Percentiles rank a stretch among this genome's conserved stretches.
phyloP scores from a whole-genome alignment of 371 early-diverging fungal species.

The Mucor piriformis region DNA sequence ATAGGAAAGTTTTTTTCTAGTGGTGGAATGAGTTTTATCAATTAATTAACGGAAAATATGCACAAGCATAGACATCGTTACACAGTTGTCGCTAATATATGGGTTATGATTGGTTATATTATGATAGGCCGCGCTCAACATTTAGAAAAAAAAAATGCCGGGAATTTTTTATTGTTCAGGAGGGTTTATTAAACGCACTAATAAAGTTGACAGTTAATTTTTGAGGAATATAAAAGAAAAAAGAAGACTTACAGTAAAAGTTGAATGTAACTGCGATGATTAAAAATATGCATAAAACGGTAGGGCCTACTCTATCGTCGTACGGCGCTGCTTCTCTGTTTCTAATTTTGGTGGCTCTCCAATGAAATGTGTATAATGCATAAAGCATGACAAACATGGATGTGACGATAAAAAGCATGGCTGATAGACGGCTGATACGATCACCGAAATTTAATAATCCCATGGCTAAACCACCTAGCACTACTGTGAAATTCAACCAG shows the following conservation, averaged over 20 bases:
- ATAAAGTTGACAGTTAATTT: too few relatives aligned
- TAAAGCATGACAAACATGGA: slow-evolving; percentile 74
- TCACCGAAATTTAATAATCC: slow-evolving; percentile 74
- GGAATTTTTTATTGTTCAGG: too few relatives aligned
- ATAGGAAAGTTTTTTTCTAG: too few relatives aligned
- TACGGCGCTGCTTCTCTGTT: slow-evolving; percentile 59
- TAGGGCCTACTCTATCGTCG: slow-evolving; percentile 66
- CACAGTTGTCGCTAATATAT: too few relatives aligned
- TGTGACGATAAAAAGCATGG: slow-evolving; percentile 65
- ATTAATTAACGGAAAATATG: too few relatives aligned
- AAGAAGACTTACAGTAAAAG: slow-evolving; percentile 70
- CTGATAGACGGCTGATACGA: slow-evolving; percentile 54
- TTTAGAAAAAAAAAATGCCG: too few relatives aligned
- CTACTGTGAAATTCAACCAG: slow-evolving; percentile 64
- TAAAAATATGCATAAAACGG: slow-evolving; percentile 73
- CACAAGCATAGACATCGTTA: too few relatives aligned
- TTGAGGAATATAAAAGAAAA: neutral
- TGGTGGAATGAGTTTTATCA: too few relatives aligned
- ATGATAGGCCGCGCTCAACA: too few relatives aligned
- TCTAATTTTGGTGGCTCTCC: slow-evolving; percentile 75
- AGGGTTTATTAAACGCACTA: too few relatives aligned
- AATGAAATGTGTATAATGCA: slow-evolving; percentile 81
- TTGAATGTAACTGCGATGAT: slow-evolving; percentile 76
- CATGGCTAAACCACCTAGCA: slow-evolving; percentile 64
- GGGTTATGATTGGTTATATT: too few relatives aligned